phyloP scores from a whole-genome alignment of 2,329 filamentous ascomycete genomes.

The Tolypocladium tundrense region DNA sequence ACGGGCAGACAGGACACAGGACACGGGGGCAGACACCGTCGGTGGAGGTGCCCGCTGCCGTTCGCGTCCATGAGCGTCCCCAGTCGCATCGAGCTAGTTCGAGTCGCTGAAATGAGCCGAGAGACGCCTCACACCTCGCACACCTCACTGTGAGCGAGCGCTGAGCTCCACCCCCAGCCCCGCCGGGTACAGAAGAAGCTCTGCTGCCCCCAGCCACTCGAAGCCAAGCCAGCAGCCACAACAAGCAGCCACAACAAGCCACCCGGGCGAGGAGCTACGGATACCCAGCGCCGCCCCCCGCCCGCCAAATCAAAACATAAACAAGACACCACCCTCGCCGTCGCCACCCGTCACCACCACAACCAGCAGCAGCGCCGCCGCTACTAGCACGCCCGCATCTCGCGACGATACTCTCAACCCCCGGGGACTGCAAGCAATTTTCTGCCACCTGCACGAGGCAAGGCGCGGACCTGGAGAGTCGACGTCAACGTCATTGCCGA shows the following conservation, averaged over 20 bases:
- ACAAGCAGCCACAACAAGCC: background rate
- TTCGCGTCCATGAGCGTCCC: no score
- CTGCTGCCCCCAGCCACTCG: background rate
- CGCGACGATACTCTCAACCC: background rate
- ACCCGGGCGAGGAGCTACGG: background rate
- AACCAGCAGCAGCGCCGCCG: background rate
- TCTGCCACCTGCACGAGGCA: background rate
- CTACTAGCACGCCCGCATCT: background rate
- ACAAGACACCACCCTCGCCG: constrained; percentile 1
- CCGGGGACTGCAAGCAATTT: background rate
- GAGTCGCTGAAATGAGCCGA: no score
- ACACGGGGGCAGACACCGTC: no score
- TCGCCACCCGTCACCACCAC: constrained; percentile 3
- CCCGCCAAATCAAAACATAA: constrained; percentile 7
- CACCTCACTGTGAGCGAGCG: no score
- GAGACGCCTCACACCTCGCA: no score
- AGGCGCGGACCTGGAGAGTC: background rate
- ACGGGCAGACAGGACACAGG: no score
- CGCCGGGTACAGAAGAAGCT: background rate
- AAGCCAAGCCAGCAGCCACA: background rate
- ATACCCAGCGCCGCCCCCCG: background rate
- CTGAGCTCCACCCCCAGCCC: background rate
- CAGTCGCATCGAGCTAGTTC: no score
- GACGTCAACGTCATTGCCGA: background rate
- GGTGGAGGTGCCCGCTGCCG: no score